Base-by-base conservation (phyloP, 495 filamentous ascomycete genomes). In the Penicillium simplicissimum region DNA sequence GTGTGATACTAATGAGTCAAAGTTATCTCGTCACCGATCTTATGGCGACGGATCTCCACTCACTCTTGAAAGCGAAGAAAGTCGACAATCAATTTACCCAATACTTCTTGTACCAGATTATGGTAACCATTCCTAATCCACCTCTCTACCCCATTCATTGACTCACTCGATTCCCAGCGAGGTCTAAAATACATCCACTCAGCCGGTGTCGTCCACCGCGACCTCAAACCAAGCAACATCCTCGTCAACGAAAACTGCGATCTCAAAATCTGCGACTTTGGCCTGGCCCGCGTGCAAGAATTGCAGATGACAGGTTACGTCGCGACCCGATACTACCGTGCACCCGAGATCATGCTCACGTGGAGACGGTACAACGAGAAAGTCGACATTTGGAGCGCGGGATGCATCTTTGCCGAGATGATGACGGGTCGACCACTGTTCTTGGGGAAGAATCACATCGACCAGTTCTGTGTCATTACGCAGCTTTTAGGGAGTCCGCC, bases 361-460 rank as follows among this genome's bases (percentile, higher is more conserved):
- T 98, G 95, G 95, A 94, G 97, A 74, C 96, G 97, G 76, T 98
- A 98, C 75, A 94, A 97, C 68, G 91, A 97, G 47, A 95, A 98
- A 79, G 95, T 98, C 51, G 95, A 98, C 76, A 96, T 98, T 66
- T 98, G 95, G 95, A 97, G 94, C 71, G 93, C 92, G 2, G 95
- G 93, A 45, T 98, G 95, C 76, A 98, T 98, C 67, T 97, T 98
- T 68, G 95, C 95, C 35, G 95, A 98, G 77, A 97, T 98, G 93
- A 80, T 98, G 53, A 90, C 96, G 75, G 95, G 95, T 56, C 94
- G 96, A 79, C 95, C 95, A 35, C 77, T 98, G 9, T 98, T 98
- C 82, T 93, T 93, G 0, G 95, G 95, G 66, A 98, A 98, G 77
- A 95, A 98, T 69, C 95, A 98, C 73, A 93, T 98, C 70, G 93